phyloP scores from a whole-genome alignment of 2,329 filamentous ascomycete species.

The Colletotrichum kahawae region DNA sequence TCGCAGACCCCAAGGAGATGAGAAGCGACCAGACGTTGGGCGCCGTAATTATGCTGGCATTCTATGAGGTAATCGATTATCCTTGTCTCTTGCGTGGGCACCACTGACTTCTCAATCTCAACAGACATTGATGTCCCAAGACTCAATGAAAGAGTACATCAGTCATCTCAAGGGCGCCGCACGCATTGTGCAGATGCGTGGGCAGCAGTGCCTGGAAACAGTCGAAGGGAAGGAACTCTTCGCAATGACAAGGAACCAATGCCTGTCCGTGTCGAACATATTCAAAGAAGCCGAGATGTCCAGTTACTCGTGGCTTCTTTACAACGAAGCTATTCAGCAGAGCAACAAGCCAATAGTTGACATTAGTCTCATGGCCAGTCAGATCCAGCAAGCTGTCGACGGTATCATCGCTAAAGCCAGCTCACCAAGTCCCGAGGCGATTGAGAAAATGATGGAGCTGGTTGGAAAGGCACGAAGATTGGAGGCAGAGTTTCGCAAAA shows the following conservation, averaged over 20 bases:
- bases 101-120: background rate
- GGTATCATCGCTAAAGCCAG: background rate
- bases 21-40: conserved; percentile 21
- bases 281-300: conserved; percentile 18
- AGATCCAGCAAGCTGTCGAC: conserved; percentile 22
- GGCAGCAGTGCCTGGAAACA: conserved; percentile 14
- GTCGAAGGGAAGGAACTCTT: conserved; percentile 25
- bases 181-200: conserved; percentile 23
- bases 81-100: accelerated
- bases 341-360: conserved; percentile 19
- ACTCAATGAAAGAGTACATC: conserved; percentile 25
- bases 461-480: conserved; percentile 3
- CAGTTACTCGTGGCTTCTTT: conserved; percentile 23
- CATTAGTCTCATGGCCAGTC: conserved; percentile 19
- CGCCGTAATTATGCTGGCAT: conserved; percentile 21
- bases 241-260: conserved; percentile 26
- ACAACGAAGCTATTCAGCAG: conserved; percentile 10
- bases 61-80: conserved; percentile 11
- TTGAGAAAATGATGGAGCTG: conserved; percentile 6
- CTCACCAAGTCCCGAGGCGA: background rate
- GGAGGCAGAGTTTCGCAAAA: conserved; percentile 7
- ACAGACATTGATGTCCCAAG: conserved; percentile 20
- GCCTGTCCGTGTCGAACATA: conserved; percentile 22
- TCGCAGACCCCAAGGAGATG: conserved; percentile 11
- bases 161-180: conserved; percentile 27